A percentile compares a stretch with the other conserved stretches of the same genome.
Evolutionary conservation across 1,139 yeast species (phyloP).

Genomic region (Saccharomyces hybrid): DNA sequence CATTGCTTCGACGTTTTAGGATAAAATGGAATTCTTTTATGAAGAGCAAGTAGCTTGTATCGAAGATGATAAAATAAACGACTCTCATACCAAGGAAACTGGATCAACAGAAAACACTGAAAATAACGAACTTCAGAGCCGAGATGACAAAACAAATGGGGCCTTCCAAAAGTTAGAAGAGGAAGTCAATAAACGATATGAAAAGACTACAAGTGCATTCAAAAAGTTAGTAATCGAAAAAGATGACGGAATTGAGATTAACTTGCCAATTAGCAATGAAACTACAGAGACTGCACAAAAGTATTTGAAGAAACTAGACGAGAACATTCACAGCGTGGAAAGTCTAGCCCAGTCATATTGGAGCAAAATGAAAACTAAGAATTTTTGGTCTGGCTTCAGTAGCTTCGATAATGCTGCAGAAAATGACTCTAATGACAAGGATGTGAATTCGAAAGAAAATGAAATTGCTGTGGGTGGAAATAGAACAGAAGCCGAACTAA

Average conservation of each 20-base stretch:
- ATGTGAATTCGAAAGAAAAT: slow-evolving; percentile 15
- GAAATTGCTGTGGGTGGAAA: slow-evolving; percentile 38
- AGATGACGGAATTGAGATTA: slow-evolving; percentile 20
- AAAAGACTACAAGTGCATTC: slow-evolving; percentile 22
- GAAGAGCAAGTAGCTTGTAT: slow-evolving; percentile 18
- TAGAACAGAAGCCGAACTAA: slow-evolving; percentile 53
- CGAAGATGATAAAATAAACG: neutral
- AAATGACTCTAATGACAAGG: slow-evolving; percentile 14
- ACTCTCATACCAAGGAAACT: neutral
- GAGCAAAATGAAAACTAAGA: slow-evolving; percentile 22
- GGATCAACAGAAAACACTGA: slow-evolving; percentile 1
- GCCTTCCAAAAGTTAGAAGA: slow-evolving; percentile 33
- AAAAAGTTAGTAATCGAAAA: slow-evolving; percentile 17
- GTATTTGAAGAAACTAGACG: slow-evolving; percentile 21
- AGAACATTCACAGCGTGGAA: slow-evolving; percentile 26
- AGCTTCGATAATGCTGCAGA: slow-evolving; percentile 16
- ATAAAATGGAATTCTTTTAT: slow-evolving; percentile 22
- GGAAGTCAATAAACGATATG: slow-evolving; percentile 24
- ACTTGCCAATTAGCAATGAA: slow-evolving; percentile 20
- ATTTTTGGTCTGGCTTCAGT: slow-evolving; percentile 26
- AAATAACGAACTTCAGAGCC: neutral
- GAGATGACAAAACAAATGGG: slow-evolving; percentile 18
- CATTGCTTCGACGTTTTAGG: neutral
- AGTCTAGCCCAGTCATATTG: slow-evolving; percentile 26
- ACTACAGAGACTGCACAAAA: slow-evolving; percentile 27